Base-by-base conservation (phyloP, 2,329 filamentous ascomycete genomes). In the Aureobasidium subglaciale region DNA sequence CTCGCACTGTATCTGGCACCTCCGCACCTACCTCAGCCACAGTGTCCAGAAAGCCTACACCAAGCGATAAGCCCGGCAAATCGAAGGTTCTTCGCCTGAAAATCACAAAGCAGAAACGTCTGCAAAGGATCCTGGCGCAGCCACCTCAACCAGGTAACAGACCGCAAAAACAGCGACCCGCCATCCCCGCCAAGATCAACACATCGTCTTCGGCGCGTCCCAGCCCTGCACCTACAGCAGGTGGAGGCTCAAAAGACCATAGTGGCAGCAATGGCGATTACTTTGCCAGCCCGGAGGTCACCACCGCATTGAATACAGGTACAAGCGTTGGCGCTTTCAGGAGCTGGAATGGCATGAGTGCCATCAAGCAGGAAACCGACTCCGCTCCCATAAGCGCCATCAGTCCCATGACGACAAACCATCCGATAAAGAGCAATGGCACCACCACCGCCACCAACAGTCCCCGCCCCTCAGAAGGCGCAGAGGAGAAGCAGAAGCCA, bases 401-500 rank as follows among this genome's bases (percentile, higher is more conserved):
- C 9, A 52, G 53, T 16, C 53, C 53, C 37, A 52, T 41, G 58
- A 59, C 34, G 27, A 58, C 22, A 22, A 30, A 18, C 5, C 30
- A 37, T 7, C 49, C 57, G 9, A 34, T 45, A 13, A 32, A 22
- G 16, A 52, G 48, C 16, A 52, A 52, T 6, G 48, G 48, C 7
- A 38, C 54, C 4, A 52, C 45, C 2, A 34, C 49, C 22, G 49
- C 32, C 16, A 57, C 42, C 35, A 29, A 20, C 16, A 55, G 38
- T 8, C 32, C 42, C 9, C 48, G 48, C 24, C 41, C 46, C 2
- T 50, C 48, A 22, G 50, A 55, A 18, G 38, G 38, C 16, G 42
- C 25, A 9, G 58, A 56, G 34, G 38, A 38, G 5, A 60, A 50
- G n/a, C n/a, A n/a, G 56, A 60, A 57, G 45, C 30, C 56, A n/a